A percentile compares a stretch with the other conserved stretches of the same genome.
These are phyloP conservation scores for Plasmodium gaboni DNA, from an alignment of 169 alveolate genomes.

Conservation along the genomic window DNA sequence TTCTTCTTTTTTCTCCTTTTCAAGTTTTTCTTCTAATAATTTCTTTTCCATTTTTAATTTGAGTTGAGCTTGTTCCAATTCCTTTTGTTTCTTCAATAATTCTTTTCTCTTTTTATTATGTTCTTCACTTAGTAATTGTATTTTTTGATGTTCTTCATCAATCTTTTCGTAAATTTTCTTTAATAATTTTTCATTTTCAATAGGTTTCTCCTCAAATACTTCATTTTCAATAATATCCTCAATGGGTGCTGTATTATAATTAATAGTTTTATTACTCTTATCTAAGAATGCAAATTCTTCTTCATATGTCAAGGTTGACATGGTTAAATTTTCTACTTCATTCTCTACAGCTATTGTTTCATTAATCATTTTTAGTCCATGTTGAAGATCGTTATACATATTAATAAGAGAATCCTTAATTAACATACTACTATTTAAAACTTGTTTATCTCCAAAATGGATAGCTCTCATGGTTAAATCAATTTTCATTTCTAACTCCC, in stretches of 20 bases:
- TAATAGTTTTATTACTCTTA: constrained; percentile 46
- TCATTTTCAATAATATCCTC: constrained; percentile 68
- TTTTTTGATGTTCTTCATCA: constrained; percentile 71
- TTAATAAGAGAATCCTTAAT: constrained; percentile 55
- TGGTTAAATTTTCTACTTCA: constrained; percentile 63
- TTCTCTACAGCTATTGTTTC: constrained; percentile 51
- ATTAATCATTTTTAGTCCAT: constrained; percentile 65
- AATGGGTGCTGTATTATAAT: constrained; percentile 39
- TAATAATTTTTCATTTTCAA: constrained; percentile 57
- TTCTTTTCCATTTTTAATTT: constrained; percentile 89
- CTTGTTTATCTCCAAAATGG: constrained; percentile 75
- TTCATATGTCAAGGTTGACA: constrained; percentile 44
- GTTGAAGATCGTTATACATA: constrained; percentile 41
- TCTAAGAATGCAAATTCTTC: constrained; percentile 66
- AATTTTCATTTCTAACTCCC: constrained; percentile 80
- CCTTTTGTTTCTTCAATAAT: constrained; percentile 86
- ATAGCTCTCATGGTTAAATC: constrained; percentile 81
- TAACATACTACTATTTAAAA: constrained; percentile 16
- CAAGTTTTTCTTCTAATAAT: constrained; percentile 82
- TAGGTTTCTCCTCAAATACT: constrained; percentile 70
- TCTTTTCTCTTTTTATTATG: constrained; percentile 85
- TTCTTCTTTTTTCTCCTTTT: constrained; percentile 87
- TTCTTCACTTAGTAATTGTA: constrained; percentile 68
- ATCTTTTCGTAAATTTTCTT: constrained; percentile 69
- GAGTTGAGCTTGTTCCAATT: constrained; percentile 86